Conservation (phyloP, 768 basidiomycete genomes). For the Serpula lacrymans region DNA sequence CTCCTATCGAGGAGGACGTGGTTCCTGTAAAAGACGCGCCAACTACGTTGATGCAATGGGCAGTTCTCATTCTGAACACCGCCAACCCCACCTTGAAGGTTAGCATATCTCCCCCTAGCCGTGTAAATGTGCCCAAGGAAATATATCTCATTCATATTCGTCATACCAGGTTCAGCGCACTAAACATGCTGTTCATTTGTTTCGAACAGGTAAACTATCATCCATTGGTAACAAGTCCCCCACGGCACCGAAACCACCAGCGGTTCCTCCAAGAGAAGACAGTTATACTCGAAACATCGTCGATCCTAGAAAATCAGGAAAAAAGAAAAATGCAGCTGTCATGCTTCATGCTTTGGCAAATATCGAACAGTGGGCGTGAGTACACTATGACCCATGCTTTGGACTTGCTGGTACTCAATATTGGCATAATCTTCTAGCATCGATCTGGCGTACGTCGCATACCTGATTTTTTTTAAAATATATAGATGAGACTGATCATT, state of each 20-base stretch:
- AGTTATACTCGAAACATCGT: conserved; percentile 48
- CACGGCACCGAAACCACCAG: conserved; percentile 52
- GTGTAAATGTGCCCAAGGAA: too few relatives aligned
- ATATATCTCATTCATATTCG: neutral
- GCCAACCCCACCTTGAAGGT: conserved; percentile 65
- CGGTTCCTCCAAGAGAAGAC: conserved; percentile 61
- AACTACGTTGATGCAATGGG: conserved; percentile 73
- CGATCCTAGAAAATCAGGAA: conserved; percentile 56
- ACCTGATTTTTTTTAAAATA: neutral
- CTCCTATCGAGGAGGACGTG: conserved; percentile 24
- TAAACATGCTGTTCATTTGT: conserved; percentile 62
- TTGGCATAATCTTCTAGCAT: conserved; percentile 46
- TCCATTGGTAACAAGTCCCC: conserved; percentile 60
- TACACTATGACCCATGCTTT: conserved; percentile 15
- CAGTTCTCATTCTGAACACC: conserved; percentile 75
- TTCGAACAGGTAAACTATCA: conserved; percentile 64
- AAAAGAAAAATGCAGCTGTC: conserved; percentile 59
- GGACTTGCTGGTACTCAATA: neutral
- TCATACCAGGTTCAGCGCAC: conserved; percentile 58
- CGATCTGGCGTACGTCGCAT: conserved; percentile 60
- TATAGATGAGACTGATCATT: neutral
- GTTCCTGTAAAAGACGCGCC: conserved; percentile 50
- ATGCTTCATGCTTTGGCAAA: conserved; percentile 84
- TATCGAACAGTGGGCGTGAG: conserved; percentile 88
- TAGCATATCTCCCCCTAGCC: conserved; percentile 9